A percentile compares a stretch with the other conserved stretches of the same genome.
Conservation (phyloP, 2,329 filamentous ascomycete species). For the Lachnellula hyalina region DNA sequence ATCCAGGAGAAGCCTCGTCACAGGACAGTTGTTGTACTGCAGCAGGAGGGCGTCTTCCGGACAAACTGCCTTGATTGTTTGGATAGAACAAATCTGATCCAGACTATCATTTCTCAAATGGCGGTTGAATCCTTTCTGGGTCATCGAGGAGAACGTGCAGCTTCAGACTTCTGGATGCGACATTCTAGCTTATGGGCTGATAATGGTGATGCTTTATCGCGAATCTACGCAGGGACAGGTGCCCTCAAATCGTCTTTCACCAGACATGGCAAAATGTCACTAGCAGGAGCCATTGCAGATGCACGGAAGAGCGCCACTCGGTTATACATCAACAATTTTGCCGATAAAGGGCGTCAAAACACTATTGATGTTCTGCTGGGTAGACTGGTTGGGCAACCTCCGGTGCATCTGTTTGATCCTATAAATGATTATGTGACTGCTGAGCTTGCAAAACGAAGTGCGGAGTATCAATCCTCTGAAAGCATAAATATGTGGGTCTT, state of each 20-base stretch:
- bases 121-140: conserved; percentile 77
- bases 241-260: conserved; percentile 95
- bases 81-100: conserved; percentile 91
- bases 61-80: conserved; percentile 96
- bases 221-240: conserved; percentile 94
- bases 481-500: conserved; percentile 58
- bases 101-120: conserved; percentile 93
- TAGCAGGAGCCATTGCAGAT: conserved; percentile 91
- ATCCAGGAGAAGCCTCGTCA: conserved; percentile 32
- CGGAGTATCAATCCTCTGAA: conserved; percentile 71
- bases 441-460: conserved; percentile 63
- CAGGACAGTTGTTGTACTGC: conserved; percentile 62
- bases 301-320: conserved; percentile 89
- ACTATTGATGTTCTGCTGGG: conserved; percentile 93
- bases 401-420: conserved; percentile 86
- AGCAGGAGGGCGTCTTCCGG: conserved; percentile 92
- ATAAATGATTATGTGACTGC: conserved; percentile 84
- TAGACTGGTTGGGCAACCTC: conserved; percentile 72
- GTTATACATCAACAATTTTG: conserved; percentile 96
- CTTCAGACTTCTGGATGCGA: conserved; percentile 81
- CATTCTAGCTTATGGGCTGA: conserved; percentile 96
- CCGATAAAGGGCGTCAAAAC: conserved; percentile 86
- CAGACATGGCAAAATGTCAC: conserved; percentile 87
- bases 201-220: conserved; percentile 88
- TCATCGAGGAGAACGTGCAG: conserved; percentile 64